Evolutionary conservation across 441 rosid genomes (phyloP).

Genomic region (Erodium moschatum): DNA sequence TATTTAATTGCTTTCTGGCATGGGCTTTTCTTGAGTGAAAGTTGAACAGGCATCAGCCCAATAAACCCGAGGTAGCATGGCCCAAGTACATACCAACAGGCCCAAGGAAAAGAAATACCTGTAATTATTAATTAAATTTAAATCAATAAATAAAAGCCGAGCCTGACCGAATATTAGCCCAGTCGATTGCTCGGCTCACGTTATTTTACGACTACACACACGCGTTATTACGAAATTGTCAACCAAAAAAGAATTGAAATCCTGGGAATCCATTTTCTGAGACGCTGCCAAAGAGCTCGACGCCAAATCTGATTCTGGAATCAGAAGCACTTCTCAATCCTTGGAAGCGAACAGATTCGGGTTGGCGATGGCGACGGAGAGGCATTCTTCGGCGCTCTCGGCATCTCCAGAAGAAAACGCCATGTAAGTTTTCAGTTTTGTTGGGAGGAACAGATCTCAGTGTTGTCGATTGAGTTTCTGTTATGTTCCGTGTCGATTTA

Average conservation of each 20-base stretch:
- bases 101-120: background rate
- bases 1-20: too few relatives aligned
- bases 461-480: too few relatives aligned
- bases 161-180: background rate
- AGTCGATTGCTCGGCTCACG: background rate
- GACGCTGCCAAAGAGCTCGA: background rate
- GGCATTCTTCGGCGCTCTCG: conserved; percentile 51
- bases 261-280: background rate
- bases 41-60: too few relatives aligned
- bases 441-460: too few relatives aligned
- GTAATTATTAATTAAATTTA: too few relatives aligned
- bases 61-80: too few relatives aligned
- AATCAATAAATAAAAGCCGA: background rate
- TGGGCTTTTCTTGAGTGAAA: too few relatives aligned
- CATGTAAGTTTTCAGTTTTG: conserved; percentile 35
- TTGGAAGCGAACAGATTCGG: background rate
- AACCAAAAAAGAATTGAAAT: background rate
- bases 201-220: background rate
- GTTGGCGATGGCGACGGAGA: conserved; percentile 41
- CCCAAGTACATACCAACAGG: background rate
- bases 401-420: conserved; percentile 52
- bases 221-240: background rate
- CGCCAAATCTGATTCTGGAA: background rate
- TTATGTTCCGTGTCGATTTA: too few relatives aligned
- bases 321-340: background rate